phyloP scores from a whole-genome alignment of 164 flowering plant species.

The Hamamelis virginiana region DNA sequence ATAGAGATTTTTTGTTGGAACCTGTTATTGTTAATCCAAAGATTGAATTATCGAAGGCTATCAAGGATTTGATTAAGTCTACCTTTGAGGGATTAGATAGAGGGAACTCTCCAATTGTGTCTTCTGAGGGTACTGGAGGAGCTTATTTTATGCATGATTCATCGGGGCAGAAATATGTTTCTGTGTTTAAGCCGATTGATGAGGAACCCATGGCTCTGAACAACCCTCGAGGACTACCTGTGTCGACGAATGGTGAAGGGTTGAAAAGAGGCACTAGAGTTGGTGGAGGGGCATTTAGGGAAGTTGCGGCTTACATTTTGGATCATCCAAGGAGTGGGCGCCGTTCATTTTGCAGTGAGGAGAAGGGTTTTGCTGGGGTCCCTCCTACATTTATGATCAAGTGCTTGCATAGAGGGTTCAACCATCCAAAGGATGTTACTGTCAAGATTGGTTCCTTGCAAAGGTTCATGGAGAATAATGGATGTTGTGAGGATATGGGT shows the following conservation, averaged over 20 bases:
- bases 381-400: conserved; percentile 49
- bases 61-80: conserved; percentile 36
- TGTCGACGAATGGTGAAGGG: conserved; percentile 52
- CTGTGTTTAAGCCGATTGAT: conserved; percentile 65
- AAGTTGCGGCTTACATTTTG: conserved; percentile 55
- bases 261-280: conserved; percentile 58
- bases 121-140: conserved; percentile 62
- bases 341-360: conserved; percentile 27
- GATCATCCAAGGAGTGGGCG: conserved; percentile 52
- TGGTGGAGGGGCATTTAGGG: conserved; percentile 61
- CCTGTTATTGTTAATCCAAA: conserved; percentile 47
- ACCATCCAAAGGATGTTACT: conserved; percentile 37
- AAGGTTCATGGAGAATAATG: conserved; percentile 50
- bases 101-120: conserved; percentile 42
- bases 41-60: conserved; percentile 27
- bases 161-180: conserved; percentile 33
- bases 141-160: conserved; percentile 52
- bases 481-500: conserved; percentile 70
- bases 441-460: conserved; percentile 60
- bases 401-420: conserved; percentile 47
- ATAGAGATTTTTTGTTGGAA: conserved; percentile 30
- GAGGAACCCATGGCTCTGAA: conserved; percentile 66
- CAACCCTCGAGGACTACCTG: conserved; percentile 52
- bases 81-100: conserved; percentile 37
- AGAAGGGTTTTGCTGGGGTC: conserved; percentile 55